Percentiles rank a stretch among this genome's conserved stretches.
phyloP scores from a whole-genome alignment of 2,329 filamentous ascomycete species.

The Paecilomyces fulvus region DNA sequence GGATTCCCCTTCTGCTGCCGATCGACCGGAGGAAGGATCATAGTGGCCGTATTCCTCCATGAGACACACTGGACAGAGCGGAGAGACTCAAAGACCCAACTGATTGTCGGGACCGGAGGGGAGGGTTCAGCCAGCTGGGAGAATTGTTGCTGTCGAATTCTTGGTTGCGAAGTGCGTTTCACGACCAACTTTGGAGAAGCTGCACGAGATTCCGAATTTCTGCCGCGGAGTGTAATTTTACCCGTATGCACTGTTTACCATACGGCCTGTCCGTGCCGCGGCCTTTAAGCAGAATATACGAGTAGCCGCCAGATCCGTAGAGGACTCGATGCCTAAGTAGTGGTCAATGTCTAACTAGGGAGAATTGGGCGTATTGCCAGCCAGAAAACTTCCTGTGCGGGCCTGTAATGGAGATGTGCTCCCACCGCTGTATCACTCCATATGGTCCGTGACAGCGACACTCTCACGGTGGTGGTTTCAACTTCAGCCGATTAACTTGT shows the following conservation, averaged over 20 bases:
- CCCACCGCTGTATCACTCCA: neutral
- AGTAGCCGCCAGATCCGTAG: neutral
- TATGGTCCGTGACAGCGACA: neutral
- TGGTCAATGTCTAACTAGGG: neutral
- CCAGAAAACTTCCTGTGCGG: neutral
- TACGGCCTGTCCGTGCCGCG: neutral
- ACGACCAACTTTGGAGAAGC: neutral
- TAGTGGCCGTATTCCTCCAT: constrained; percentile 40
- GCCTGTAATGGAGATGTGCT: neutral
- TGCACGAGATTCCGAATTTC: neutral
- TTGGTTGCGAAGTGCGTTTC: neutral
- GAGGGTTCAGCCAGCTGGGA: constrained; percentile 4
- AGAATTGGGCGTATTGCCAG: neutral
- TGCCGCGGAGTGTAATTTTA: neutral
- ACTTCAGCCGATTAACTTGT: neutral
- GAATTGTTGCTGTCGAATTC: neutral
- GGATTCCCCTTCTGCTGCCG: constrained; percentile 32
- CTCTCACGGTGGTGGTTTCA: neutral
- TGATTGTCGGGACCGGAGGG: constrained; percentile 9
- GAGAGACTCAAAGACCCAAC: constrained; percentile 19
- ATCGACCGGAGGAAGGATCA: constrained; percentile 37
- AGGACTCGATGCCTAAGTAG: neutral
- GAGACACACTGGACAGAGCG: constrained; percentile 13
- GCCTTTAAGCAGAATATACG: neutral
- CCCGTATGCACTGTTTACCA: neutral